Evolutionary conservation across 352 stramenopile genomes (phyloP).

Genomic region (Phytophthora megakarya): DNA sequence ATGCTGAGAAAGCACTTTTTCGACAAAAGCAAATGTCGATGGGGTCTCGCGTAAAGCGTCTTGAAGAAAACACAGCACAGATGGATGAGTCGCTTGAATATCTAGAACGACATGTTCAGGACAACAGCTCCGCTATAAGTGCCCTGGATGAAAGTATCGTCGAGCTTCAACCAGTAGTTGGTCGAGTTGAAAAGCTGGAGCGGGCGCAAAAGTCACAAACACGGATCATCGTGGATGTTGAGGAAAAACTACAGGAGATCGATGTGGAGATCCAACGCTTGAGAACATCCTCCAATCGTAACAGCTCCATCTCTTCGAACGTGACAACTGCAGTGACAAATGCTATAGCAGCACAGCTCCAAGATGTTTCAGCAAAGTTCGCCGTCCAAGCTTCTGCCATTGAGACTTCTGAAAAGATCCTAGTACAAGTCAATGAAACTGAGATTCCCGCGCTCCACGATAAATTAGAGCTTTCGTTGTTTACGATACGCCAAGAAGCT

Average conservation of each 20-base stretch:
- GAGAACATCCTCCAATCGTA: slow-evolving; percentile 42
- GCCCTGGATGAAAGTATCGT: slow-evolving; percentile 41
- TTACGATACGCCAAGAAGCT: slow-evolving; percentile 48
- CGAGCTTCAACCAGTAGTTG: slow-evolving; percentile 44
- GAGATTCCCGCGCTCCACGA: slow-evolving; percentile 49
- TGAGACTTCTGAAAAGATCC: slow-evolving; percentile 35
- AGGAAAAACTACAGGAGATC: slow-evolving; percentile 61
- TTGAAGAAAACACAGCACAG: slow-evolving; percentile 57
- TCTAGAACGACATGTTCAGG: slow-evolving; percentile 47
- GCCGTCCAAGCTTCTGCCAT: slow-evolving; percentile 32
- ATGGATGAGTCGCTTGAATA: slow-evolving; percentile 59
- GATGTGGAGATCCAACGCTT: slow-evolving; percentile 62
- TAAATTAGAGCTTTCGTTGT: slow-evolving; percentile 48
- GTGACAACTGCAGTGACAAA: slow-evolving; percentile 29
- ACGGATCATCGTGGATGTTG: slow-evolving; percentile 50
- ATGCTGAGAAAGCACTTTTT: slow-evolving; percentile 56
- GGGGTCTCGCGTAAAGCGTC: slow-evolving; percentile 56
- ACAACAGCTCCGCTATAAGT: slow-evolving; percentile 45
- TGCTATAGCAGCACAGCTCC: slow-evolving; percentile 38
- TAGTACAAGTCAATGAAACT: slow-evolving; percentile 37
- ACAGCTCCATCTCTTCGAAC: slow-evolving; percentile 37
- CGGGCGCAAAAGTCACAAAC: slow-evolving; percentile 46
- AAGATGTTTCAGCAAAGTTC: slow-evolving; percentile 47
- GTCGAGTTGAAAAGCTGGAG: slow-evolving; percentile 50
- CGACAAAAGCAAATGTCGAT: slow-evolving; percentile 69